phyloP scores from a whole-genome alignment of 1,139 yeast species.

The Yamadazyma dushanensis region DNA sequence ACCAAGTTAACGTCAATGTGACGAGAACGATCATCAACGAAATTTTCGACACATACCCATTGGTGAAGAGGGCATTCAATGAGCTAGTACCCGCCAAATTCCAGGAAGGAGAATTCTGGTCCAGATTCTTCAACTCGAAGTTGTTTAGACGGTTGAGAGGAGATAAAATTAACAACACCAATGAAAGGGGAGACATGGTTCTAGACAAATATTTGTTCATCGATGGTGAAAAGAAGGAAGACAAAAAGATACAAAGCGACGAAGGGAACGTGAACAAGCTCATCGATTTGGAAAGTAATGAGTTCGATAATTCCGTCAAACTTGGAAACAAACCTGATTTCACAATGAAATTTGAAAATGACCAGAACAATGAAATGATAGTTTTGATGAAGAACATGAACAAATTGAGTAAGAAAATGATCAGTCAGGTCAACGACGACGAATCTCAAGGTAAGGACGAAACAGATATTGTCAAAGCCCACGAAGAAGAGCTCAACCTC shows the following conservation, averaged over 20 bases:
- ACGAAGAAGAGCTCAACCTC: slow-evolving; percentile 24
- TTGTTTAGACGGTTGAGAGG: slow-evolving; percentile 87
- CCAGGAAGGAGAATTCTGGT: slow-evolving; percentile 93
- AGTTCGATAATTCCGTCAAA: slow-evolving; percentile 74
- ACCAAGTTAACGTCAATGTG: slow-evolving; percentile 87
- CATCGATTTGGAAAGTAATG: slow-evolving; percentile 78
- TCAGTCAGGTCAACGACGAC: slow-evolving; percentile 32
- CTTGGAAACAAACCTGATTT: slow-evolving; percentile 84
- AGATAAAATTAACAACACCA: slow-evolving; percentile 67
- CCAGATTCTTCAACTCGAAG: slow-evolving; percentile 90
- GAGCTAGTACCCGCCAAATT: slow-evolving; percentile 84
- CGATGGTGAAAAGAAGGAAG: slow-evolving; percentile 18
- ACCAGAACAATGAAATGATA: slow-evolving; percentile 60
- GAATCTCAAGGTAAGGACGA: slow-evolving; percentile 2
- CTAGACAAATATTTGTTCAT: slow-evolving; percentile 77
- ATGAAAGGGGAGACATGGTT: slow-evolving; percentile 80
- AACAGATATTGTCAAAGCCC: slow-evolving; percentile 9
- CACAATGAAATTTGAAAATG: slow-evolving; percentile 76
- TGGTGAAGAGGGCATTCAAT: slow-evolving; percentile 84
- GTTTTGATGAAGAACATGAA: slow-evolving; percentile 87
- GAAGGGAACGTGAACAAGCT: slow-evolving; percentile 47
- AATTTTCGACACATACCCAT: slow-evolving; percentile 90
- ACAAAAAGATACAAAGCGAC: slow-evolving; percentile 12
- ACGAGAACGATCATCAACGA: slow-evolving; percentile 89
- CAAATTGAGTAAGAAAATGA: slow-evolving; percentile 79